A percentile compares a stretch with the other conserved stretches of the same genome.
phyloP scores from a whole-genome alignment of 768 basidiomycete species.

The Rhodotorula sphaerocarpa region DNA sequence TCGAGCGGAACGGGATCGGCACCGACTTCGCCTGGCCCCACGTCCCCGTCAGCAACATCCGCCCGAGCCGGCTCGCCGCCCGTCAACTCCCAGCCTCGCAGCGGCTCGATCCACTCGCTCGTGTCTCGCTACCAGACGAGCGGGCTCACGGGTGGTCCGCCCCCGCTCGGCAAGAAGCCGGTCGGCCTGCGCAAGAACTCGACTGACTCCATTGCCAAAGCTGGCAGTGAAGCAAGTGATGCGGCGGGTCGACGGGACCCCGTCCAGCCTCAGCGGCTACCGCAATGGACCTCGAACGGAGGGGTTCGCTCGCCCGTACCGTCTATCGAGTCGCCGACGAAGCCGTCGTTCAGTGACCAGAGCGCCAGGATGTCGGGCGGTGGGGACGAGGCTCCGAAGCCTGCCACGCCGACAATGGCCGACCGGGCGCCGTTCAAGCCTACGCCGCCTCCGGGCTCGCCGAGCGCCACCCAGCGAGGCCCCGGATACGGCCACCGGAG shows the following conservation, averaged over 20 bases:
- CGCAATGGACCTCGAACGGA: not conserved
- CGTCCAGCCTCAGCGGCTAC: constrained; percentile 18
- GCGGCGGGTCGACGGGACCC: constrained; percentile 3
- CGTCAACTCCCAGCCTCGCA: no score
- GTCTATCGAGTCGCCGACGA: not conserved
- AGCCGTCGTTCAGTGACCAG: not conserved
- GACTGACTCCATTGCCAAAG: constrained; percentile 1
- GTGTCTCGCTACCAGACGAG: constrained; percentile 24
- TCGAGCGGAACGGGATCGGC: no score
- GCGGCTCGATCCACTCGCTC: constrained; percentile 13
- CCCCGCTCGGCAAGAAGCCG: constrained; percentile 18
- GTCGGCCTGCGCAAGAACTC: constrained; percentile 25
- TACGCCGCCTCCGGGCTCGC: constrained; percentile 9
- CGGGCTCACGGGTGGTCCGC: constrained; percentile 19
- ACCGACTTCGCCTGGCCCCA: not conserved
- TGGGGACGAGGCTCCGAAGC: not conserved
- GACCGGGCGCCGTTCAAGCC: constrained; percentile 26
- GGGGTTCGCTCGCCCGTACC: not conserved
- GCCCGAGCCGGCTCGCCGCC: no score
- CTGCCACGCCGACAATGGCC: not conserved
- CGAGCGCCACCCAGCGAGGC: not conserved
- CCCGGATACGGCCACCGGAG: not conserved
- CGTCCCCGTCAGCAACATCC: not conserved
- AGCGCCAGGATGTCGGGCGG: not conserved
- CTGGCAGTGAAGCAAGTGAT: not conserved